Conservation (phyloP, 257 asterid genomes). For the Dorcoceras hygrometricum region DNA sequence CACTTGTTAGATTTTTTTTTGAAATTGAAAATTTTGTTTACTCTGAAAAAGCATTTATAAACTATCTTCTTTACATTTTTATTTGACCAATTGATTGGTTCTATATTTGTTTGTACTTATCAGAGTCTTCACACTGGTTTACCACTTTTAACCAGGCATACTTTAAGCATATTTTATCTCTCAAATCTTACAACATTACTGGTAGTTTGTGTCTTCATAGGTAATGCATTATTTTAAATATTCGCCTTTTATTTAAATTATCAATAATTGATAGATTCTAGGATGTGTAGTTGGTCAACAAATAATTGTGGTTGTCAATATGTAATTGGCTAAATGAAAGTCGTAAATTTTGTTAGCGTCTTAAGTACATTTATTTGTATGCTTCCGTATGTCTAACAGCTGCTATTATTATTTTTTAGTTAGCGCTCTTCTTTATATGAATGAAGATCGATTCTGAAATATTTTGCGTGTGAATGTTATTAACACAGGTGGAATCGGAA, state of each 20-base stretch:
- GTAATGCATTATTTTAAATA: not conserved
- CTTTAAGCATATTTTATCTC: conserved; percentile 1
- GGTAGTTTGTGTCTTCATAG: not conserved
- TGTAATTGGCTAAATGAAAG: conserved; percentile 1
- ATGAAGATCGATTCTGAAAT: not conserved
- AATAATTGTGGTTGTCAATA: conserved; percentile 2
- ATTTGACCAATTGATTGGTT: not conserved
- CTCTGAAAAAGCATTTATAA: too few species aligned
- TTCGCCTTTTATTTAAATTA: not conserved
- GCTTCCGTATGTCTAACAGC: not conserved
- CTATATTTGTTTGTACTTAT: not conserved
- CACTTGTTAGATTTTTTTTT: too few species aligned
- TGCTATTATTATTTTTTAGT: not conserved
- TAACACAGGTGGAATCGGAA: not conserved
- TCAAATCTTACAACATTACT: not conserved
- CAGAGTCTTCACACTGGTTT: not conserved
- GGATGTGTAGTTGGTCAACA: not conserved
- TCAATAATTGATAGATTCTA: not conserved
- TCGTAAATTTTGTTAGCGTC: not conserved
- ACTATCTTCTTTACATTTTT: too few species aligned
- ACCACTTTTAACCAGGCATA: conserved; percentile 4
- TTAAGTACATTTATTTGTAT: not conserved
- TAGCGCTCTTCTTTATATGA: not conserved
- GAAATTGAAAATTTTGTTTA: too few species aligned
- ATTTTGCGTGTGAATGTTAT: not conserved